Percentiles rank a stretch among this genome's conserved stretches.
Conservation (phyloP, 257 asterid genomes). For the Rubia yunnanensis region DNA sequence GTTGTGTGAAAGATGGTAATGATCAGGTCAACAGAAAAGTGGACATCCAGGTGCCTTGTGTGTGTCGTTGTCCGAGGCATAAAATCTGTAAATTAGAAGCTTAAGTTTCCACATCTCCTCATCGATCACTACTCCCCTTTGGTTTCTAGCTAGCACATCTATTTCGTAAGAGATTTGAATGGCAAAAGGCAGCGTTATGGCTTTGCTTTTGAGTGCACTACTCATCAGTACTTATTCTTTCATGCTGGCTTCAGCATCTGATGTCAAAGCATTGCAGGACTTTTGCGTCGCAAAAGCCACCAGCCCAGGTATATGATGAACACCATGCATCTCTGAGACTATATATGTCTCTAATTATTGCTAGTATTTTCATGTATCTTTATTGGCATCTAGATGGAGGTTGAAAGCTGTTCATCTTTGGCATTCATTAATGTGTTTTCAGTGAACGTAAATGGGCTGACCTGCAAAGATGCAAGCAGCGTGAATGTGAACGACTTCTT, state of each 20-base stretch:
- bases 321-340: no score
- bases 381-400: no score
- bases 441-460: slow-evolving; percentile 6
- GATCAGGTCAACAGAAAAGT: not conserved
- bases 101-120: not conserved
- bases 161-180: not conserved
- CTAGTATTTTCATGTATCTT: no score
- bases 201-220: not conserved
- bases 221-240: not conserved
- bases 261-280: not conserved
- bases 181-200: not conserved
- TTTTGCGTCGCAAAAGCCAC: slow-evolving; percentile 10
- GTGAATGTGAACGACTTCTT: not conserved
- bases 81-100: not conserved
- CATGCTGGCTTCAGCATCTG: not conserved
- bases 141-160: not conserved
- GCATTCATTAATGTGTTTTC: no score
- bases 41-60: no score
- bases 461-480: not conserved
- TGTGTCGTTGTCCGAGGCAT: not conserved
- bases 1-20: not conserved
- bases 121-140: not conserved
- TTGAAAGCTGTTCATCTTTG: no score
- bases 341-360: no score
- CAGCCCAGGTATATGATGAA: not conserved